Evolutionary conservation across 805 yeast genomes (phyloP).

Genomic region (Cyberlindnera xylosilytica): DNA sequence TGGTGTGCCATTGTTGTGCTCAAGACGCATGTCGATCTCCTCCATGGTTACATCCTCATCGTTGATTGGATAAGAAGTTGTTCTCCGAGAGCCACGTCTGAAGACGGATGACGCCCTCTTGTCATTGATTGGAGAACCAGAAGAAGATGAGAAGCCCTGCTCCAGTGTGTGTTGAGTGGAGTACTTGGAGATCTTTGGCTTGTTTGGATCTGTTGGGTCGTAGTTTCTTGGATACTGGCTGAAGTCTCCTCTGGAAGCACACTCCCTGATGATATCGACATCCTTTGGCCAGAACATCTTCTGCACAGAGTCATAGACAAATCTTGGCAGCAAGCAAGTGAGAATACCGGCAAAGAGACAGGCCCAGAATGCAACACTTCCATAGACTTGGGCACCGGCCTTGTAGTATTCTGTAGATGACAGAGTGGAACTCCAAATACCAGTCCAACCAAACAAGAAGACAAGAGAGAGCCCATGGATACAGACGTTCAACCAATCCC

Average conservation of each 20-base stretch:
- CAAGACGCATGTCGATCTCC: slow-evolving; percentile 35
- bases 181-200: slow-evolving; percentile 50
- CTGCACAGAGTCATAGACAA: slow-evolving; percentile 52
- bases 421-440: slow-evolving; percentile 64
- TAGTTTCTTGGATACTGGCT: slow-evolving; percentile 62
- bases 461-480: slow-evolving; percentile 57
- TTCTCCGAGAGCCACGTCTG: slow-evolving; percentile 32
- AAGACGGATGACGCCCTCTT: slow-evolving; percentile 39
- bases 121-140: slow-evolving; percentile 11
- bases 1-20: slow-evolving; percentile 28
- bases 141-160: slow-evolving; percentile 9
- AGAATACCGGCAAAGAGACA: slow-evolving; percentile 61
- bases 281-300: slow-evolving; percentile 60
- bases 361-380: slow-evolving; percentile 64
- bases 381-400: slow-evolving; percentile 62
- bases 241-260: slow-evolving; percentile 64
- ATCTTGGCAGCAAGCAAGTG: slow-evolving; percentile 65
- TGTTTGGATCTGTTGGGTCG: slow-evolving; percentile 79
- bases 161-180: slow-evolving; percentile 33
- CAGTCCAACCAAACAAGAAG: slow-evolving; percentile 72
- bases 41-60: slow-evolving; percentile 33
- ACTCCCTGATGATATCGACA: slow-evolving; percentile 70
- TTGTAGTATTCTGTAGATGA: slow-evolving; percentile 60
- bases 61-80: slow-evolving; percentile 24
- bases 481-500: slow-evolving; percentile 74